These are phyloP conservation scores for Monosporascus sp. DNA, from an alignment of 2,329 filamentous ascomycete species.

Conservation along the genomic window DNA sequence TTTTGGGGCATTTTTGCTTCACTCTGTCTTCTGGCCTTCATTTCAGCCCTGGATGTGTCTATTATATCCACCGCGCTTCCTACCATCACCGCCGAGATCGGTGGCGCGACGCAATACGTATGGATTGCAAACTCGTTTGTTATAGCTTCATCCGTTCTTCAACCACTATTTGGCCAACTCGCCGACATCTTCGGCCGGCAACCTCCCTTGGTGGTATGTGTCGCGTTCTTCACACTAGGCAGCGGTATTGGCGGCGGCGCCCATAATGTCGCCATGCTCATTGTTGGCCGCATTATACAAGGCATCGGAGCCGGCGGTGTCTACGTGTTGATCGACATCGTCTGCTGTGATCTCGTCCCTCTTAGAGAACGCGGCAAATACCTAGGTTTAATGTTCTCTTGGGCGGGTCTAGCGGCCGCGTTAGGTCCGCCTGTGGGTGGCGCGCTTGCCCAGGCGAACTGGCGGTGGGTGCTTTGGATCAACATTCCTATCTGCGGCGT, in stretches of 20 bases:
- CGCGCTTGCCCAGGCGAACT: constrained; percentile 15
- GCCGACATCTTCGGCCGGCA: constrained; percentile 43
- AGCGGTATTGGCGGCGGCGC: constrained; percentile 41
- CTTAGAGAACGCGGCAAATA: constrained; percentile 38
- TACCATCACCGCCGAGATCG: constrained; percentile 7
- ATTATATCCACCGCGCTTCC: constrained; percentile 13
- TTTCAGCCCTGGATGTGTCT: constrained; percentile 1
- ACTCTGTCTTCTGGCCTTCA: constrained; percentile 3
- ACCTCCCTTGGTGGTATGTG: constrained; percentile 26
- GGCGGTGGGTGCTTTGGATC: constrained; percentile 37
- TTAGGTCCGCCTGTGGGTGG: constrained; percentile 25
- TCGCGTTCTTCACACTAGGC: constrained; percentile 39
- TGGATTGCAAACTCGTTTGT: constrained; percentile 13
- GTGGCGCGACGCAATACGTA: constrained; percentile 6
- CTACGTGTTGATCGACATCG: constrained; percentile 38
- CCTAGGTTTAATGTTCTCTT: constrained; percentile 25
- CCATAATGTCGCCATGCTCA: constrained; percentile 32
- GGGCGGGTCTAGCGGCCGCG: constrained; percentile 25
- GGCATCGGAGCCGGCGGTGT: constrained; percentile 30
- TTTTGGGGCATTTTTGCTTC: not conserved
- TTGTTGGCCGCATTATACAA: constrained; percentile 35
- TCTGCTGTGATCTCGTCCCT: constrained; percentile 44
- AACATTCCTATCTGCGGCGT: constrained; percentile 24
- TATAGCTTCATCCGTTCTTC: constrained; percentile 29
- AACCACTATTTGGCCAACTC: constrained; percentile 39